Base-by-base conservation (phyloP, 148 eudicot species). In the Hydrangea macrophylla region DNA sequence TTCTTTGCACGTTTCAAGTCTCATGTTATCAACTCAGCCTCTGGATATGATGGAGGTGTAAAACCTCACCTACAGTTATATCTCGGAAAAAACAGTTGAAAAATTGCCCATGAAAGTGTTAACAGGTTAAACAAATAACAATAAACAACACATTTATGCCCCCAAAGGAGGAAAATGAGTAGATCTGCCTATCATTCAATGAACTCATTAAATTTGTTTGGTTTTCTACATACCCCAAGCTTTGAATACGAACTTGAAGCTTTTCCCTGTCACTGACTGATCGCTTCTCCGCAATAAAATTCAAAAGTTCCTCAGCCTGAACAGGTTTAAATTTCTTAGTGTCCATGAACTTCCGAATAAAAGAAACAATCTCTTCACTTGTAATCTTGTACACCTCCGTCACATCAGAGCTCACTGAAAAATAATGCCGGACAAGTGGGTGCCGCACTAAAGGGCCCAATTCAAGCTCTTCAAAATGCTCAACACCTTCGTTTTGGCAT, bases 361-460 rank as follows among this genome's bases (percentile, higher is more conserved):
- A 60, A 56, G 75, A 75, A 60, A 94, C 42, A 73, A 94, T 75
- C 39, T 85, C 85, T 67, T 86, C 79, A 26, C 80, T 75, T 45
- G 87, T 88, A 68, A 94, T 90, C 75, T 79, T 80, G 76, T 79
- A 85, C 23, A 82, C 83, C 60, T 80, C 81, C 20, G 69, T 66
- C 40, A 79, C 67, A 65, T 84, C 87, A 63, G 84, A 71, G 60
- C 77, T 81, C 18, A 84, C 65, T 55, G 80, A 76, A 79, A 94
- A 94, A 77, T 94, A 94, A 80, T 94, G 98, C 68, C 67, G 40
- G 37, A 76, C 83, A 67, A 94, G 97, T 7, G 92, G 96, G 40
- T 90, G 95, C 9, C 77, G 76, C 31, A 90, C 45, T 71, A 94
- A 77, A 28, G 96, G 98, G 30, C 98, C 98, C 85, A 94, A 71